phyloP scores from a whole-genome alignment of 1,139 yeast species.

The Yamadazyma trypodendri region DNA sequence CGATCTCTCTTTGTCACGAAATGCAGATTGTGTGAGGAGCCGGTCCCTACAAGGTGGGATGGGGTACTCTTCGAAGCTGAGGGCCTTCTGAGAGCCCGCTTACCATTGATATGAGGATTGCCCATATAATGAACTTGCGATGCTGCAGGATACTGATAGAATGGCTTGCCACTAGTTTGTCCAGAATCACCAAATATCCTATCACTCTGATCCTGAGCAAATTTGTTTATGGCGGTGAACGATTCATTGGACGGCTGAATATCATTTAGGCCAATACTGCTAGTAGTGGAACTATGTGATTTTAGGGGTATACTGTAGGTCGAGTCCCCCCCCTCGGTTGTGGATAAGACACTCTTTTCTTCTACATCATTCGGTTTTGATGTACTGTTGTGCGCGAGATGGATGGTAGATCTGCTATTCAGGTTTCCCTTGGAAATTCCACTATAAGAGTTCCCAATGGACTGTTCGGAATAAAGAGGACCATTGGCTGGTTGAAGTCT shows the following conservation, averaged over 20 bases:
- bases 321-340: not conserved
- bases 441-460: no score
- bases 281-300: conserved; percentile 9
- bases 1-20: not conserved
- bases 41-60: not conserved
- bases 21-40: not conserved
- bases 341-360: not conserved
- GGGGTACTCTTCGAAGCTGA: conserved; percentile 1
- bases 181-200: conserved; percentile 16
- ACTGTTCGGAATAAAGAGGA: no score
- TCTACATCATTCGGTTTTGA: not conserved
- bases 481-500: no score
- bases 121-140: conserved; percentile 21
- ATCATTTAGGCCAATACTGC: conserved; percentile 1
- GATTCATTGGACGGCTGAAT: conserved; percentile 2
- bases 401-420: no score
- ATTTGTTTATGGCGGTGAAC: conserved; percentile 12
- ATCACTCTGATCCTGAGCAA: conserved; percentile 19
- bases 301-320: conserved; percentile 2
- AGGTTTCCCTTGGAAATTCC: no score
- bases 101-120: not conserved
- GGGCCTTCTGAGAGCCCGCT: not conserved
- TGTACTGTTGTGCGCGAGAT: not conserved
- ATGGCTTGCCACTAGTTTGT: conserved; percentile 14
- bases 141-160: conserved; percentile 24